These are phyloP conservation scores for Somion occarium DNA, from an alignment of 1,284 basidiomycete species.

Conservation along the genomic window DNA sequence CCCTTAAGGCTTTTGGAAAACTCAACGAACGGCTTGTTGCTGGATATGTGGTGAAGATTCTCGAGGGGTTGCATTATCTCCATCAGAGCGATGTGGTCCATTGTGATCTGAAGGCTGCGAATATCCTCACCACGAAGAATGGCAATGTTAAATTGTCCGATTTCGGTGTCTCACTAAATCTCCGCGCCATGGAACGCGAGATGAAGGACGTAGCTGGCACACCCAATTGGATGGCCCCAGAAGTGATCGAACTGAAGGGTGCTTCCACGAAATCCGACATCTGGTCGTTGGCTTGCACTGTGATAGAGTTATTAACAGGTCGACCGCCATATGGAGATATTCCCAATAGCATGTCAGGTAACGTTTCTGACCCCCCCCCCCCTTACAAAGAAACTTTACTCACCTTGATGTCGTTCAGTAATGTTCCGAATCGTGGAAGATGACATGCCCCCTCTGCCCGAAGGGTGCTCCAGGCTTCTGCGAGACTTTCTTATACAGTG, in stretches of 20 bases:
- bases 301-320: constrained; percentile 90
- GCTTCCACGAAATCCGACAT: constrained; percentile 76
- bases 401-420: constrained; percentile 38
- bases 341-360: constrained; percentile 81
- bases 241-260: constrained; percentile 84
- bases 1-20: constrained; percentile 86
- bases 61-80: constrained; percentile 88
- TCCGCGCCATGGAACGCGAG: constrained; percentile 91
- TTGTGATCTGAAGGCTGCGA: constrained; percentile 97
- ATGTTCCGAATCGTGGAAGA: constrained; percentile 98
- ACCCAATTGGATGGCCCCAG: constrained; percentile 98
- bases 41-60: constrained; percentile 88
- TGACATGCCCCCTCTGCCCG: constrained; percentile 80
- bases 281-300: constrained; percentile 93
- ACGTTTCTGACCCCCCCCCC: no score
- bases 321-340: constrained; percentile 88
- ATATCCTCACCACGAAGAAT: constrained; percentile 95
- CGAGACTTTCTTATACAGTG: constrained; percentile 78
- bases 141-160: constrained; percentile 98
- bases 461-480: constrained; percentile 68
- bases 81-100: constrained; percentile 81
- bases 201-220: constrained; percentile 88
- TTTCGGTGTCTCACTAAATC: constrained; percentile 97
- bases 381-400: no score
- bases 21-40: constrained; percentile 88